Conservation (phyloP, 306 rosid species). For the peach (Prunus persica) region DNA sequence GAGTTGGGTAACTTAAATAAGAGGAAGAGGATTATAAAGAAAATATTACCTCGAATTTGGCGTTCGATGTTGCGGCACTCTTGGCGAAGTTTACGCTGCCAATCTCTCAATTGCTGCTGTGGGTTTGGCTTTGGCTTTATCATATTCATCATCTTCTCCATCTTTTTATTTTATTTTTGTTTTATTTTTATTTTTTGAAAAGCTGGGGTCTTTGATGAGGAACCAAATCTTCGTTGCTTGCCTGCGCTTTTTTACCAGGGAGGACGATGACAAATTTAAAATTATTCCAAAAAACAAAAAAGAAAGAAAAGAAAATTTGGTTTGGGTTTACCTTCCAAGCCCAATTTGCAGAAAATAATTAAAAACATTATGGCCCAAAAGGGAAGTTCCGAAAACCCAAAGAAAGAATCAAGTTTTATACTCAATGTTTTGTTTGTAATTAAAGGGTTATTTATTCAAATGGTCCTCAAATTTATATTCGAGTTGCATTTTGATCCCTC, state of each 20-base stretch:
- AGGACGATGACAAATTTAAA: not conserved
- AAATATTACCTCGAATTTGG: constrained; percentile 70
- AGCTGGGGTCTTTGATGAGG: not conserved
- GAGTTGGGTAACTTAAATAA: not conserved
- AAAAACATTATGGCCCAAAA: not conserved
- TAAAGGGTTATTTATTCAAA: too few relatives aligned
- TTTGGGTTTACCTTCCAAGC: not conserved
- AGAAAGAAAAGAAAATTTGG: not conserved
- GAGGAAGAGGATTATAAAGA: not conserved
- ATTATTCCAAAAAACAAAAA: not conserved
- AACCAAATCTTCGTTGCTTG: not conserved
- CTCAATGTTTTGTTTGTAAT: too few relatives aligned
- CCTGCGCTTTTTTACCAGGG: not conserved
- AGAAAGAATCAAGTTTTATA: too few relatives aligned
- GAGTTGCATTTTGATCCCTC: too few relatives aligned
- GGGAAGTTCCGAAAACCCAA: too few relatives aligned
- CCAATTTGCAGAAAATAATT: not conserved
- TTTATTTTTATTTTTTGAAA: not conserved
- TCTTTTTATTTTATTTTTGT: constrained; percentile 4
- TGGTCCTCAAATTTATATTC: rapidly evolving
- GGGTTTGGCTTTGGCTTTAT: constrained; percentile 81
- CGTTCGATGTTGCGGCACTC: constrained; percentile 94
- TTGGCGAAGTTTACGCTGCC: constrained; percentile 94
- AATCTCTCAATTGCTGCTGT: constrained; percentile 79
- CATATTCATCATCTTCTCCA: constrained; percentile 80